Conservation (phyloP, 768 basidiomycete species). For the Naganishia vishniacii region DNA sequence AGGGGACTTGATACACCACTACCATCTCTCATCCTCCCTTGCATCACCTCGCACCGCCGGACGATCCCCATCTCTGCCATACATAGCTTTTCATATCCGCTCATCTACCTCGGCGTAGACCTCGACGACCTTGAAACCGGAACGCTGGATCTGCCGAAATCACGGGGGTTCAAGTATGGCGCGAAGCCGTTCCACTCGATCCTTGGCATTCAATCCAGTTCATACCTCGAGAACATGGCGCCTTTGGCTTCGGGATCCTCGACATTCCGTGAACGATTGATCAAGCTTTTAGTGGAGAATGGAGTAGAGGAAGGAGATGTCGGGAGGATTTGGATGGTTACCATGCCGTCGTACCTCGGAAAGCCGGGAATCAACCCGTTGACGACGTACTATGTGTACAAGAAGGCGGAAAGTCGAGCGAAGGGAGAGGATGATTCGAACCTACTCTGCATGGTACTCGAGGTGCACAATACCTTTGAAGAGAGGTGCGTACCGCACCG, state of each 20-base stretch:
- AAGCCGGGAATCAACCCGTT: constrained; percentile 68
- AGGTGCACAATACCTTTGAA: constrained; percentile 72
- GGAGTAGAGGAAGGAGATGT: constrained; percentile 34
- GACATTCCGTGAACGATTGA: background rate
- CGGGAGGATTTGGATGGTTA: constrained; percentile 64
- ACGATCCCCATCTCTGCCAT: constrained; percentile 53
- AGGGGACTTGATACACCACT: background rate
- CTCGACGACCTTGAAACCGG: constrained; percentile 56
- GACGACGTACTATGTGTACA: constrained; percentile 64
- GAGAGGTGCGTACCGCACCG: constrained; percentile 51
- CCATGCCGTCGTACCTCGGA: constrained; percentile 65
- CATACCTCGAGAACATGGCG: constrained; percentile 51
- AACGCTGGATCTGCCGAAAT: constrained; percentile 51
- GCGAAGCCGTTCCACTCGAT: constrained; percentile 51
- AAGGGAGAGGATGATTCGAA: constrained; percentile 4
- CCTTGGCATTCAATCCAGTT: constrained; percentile 53
- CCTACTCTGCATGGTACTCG: constrained; percentile 53
- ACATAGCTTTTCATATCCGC: constrained; percentile 62
- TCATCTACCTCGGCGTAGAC: constrained; percentile 58
- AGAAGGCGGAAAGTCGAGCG: constrained; percentile 30
- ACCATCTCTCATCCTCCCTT: constrained; percentile 51
- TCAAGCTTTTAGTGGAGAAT: background rate
- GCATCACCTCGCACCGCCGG: constrained; percentile 57
- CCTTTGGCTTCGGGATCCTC: background rate
- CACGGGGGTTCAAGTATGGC: constrained; percentile 58